Conservation (phyloP, 257 asterid genomes). For the Solanum gandarillasii region DNA sequence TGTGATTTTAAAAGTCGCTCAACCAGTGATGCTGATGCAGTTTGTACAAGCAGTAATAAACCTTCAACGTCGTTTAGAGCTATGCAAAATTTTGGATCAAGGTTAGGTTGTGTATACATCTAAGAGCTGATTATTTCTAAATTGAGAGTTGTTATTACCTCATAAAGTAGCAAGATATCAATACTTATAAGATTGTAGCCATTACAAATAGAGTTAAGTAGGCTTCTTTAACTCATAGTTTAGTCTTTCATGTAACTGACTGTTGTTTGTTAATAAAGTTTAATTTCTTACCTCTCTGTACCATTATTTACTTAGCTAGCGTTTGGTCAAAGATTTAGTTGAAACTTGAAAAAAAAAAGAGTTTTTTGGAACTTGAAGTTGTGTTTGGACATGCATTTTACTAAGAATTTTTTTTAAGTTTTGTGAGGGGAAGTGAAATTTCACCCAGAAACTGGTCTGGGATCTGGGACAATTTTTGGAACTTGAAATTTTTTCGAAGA, state of each 20-base stretch:
- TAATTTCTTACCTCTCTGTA: conserved; percentile 1
- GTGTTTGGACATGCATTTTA: not conserved
- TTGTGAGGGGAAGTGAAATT: not conserved
- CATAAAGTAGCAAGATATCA: conserved; percentile 34
- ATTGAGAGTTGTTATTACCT: conserved; percentile 10
- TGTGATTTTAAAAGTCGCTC: conserved; percentile 16
- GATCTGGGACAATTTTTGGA: not conserved
- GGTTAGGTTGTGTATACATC: conserved; percentile 49
- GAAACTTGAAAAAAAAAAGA: not conserved
- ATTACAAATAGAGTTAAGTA: conserved; percentile 29
- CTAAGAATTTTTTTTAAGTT: not conserved
- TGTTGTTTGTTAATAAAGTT: conserved; percentile 19
- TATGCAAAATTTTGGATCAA: conserved; percentile 17
- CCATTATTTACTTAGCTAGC: not conserved
- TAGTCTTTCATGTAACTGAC: conserved; percentile 10
- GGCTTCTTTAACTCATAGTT: conserved; percentile 16
- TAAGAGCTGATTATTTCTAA: conserved; percentile 13
- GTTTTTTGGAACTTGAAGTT: not conserved
- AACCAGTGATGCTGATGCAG: conserved; percentile 23
- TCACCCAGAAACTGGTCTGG: not conserved
- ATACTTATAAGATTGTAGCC: conserved; percentile 41
- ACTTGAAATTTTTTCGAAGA: not conserved
- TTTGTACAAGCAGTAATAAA: conserved; percentile 15
- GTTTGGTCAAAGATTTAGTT: not conserved
- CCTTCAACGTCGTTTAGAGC: conserved; percentile 9